These are phyloP conservation scores for Cercospora sojina DNA, from an alignment of 2,329 filamentous ascomycete genomes.

Conservation along the genomic window DNA sequence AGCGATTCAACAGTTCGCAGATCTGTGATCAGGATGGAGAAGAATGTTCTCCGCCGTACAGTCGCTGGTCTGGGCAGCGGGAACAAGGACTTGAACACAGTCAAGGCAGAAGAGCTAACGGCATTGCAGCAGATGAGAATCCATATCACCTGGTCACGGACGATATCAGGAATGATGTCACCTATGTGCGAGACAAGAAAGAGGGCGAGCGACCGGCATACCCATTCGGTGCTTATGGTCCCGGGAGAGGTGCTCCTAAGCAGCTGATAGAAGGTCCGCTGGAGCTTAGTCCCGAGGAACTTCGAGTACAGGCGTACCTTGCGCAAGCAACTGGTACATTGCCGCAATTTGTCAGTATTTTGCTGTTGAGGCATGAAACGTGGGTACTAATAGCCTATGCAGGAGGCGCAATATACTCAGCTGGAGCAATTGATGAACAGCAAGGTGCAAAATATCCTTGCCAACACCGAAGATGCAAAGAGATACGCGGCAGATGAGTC, in stretches of 20 bases:
- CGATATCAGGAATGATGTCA: constrained; percentile 50
- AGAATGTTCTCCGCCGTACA: background rate
- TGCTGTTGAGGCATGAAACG: background rate
- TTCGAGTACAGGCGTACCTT: constrained; percentile 70
- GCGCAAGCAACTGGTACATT: constrained; percentile 49
- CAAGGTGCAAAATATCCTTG: constrained; percentile 9
- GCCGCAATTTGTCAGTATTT: constrained; percentile 49
- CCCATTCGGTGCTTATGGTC: constrained; percentile 83
- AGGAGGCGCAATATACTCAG: constrained; percentile 8
- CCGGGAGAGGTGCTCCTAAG: constrained; percentile 70
- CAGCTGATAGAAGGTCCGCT: constrained; percentile 81
- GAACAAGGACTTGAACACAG: background rate
- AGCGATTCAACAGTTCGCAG: background rate
- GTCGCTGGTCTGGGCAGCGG: background rate
- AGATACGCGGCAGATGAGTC: constrained; percentile 3
- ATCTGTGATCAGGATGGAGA: background rate
- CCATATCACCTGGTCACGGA: constrained; percentile 36
- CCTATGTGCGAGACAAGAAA: constrained; percentile 53
- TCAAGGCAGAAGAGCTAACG: background rate
- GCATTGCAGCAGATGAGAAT: constrained; percentile 3
- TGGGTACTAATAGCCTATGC: background rate
- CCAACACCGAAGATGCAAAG: constrained; percentile 8
- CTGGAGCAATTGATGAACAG: constrained; percentile 4
- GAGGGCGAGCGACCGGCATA: constrained; percentile 71
- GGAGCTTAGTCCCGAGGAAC: constrained; percentile 87